These are phyloP conservation scores for Xerocomus brunneocitrinus DNA, from an alignment of 768 basidiomycete species.

Conservation along the genomic window DNA sequence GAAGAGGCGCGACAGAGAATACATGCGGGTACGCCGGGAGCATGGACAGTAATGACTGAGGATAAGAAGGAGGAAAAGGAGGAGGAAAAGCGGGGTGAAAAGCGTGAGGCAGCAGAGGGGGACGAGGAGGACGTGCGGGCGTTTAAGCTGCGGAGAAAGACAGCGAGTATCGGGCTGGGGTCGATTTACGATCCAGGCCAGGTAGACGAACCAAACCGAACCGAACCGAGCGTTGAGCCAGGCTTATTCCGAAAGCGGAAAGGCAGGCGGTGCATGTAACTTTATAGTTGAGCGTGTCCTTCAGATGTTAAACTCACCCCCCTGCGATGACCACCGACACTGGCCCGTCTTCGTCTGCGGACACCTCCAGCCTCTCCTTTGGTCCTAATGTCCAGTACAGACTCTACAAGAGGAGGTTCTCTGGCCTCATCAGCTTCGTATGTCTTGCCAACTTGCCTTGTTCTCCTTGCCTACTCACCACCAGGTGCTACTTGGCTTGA, in stretches of 20 bases:
- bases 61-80: not conserved
- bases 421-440: conserved; percentile 61
- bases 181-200: conserved; percentile 77
- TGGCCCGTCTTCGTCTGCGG: not conserved
- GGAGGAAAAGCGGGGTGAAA: conserved; percentile 20
- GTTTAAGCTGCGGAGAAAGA: conserved; percentile 70
- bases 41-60: conserved; percentile 64
- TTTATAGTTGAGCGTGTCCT: not conserved
- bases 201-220: not conserved
- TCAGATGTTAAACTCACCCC: not conserved
- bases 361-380: not conserved
- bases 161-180: conserved; percentile 51
- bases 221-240: conserved; percentile 9
- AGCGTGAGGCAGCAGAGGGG: conserved; percentile 33
- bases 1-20: conserved; percentile 60
- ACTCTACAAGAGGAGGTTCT: conserved; percentile 66
- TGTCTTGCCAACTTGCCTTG: not conserved
- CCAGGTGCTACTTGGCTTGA: conserved; percentile 59
- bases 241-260: conserved; percentile 22
- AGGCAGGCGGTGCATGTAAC: not conserved
- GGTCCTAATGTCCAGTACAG: conserved; percentile 37
- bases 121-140: conserved; percentile 49
- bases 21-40: conserved; percentile 67
- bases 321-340: not conserved
- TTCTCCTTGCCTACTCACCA: not conserved